A percentile compares a stretch with the other conserved stretches of the same genome.
These are phyloP conservation scores for Nepenthes gracilis DNA, from an alignment of 148 eudicot species.

Conservation along the genomic window DNA sequence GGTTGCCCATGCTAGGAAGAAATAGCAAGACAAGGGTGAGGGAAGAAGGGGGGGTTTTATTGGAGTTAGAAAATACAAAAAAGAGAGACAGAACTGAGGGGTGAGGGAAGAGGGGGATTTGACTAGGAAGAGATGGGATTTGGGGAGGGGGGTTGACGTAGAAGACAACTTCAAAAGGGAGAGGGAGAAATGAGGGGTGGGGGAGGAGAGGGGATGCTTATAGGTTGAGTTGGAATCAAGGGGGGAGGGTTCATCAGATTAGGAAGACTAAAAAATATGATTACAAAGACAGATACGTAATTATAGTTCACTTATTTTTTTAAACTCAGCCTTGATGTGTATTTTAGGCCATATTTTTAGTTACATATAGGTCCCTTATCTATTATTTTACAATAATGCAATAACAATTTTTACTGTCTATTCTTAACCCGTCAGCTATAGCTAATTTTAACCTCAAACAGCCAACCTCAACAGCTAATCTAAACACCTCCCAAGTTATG, in stretches of 20 bases:
- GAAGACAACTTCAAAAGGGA: not conserved
- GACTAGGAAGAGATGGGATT: not conserved
- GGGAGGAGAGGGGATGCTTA: not conserved
- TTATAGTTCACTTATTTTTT: too few species aligned
- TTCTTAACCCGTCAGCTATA: too few species aligned
- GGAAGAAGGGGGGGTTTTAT: not conserved
- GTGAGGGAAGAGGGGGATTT: not conserved
- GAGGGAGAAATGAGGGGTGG: not conserved
- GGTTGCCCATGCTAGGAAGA: not conserved
- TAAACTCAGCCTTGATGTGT: too few species aligned
- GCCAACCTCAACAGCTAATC: too few species aligned
- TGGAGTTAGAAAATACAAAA: not conserved
- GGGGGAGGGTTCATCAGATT: not conserved
- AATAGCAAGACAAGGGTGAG: constrained; percentile 1
- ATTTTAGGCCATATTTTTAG: too few species aligned
- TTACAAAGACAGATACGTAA: not conserved
- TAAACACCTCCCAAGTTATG: too few species aligned
- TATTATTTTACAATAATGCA: too few species aligned
- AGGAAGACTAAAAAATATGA: not conserved
- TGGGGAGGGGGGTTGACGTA: not conserved
- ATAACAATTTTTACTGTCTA: too few species aligned
- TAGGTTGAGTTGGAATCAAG: not conserved
- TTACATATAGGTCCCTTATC: too few species aligned
- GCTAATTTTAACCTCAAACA: too few species aligned
- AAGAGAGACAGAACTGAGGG: not conserved